These are phyloP conservation scores for Penicillium psychrofluorescens DNA, from an alignment of 495 filamentous ascomycete genomes.

Conservation along the genomic window DNA sequence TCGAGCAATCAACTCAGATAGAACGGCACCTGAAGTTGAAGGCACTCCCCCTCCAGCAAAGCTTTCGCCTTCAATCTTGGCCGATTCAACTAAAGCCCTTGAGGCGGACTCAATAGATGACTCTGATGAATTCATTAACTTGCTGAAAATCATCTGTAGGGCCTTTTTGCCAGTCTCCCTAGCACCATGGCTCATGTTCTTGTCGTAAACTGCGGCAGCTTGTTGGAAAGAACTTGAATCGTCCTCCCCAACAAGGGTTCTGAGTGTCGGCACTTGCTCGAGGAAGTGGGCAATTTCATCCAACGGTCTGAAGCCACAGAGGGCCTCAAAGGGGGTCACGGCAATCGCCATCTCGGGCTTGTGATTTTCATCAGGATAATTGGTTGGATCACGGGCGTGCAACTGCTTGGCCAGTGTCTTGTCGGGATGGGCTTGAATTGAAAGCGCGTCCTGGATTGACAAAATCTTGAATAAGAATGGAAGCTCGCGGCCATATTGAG, in stretches of 20 bases:
- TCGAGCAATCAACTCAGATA: slow-evolving; percentile 68
- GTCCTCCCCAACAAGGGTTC: slow-evolving; percentile 64
- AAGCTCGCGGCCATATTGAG: slow-evolving; percentile 69
- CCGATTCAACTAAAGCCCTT: too few relatives aligned
- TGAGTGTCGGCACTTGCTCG: slow-evolving; percentile 60
- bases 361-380: slow-evolving; percentile 98
- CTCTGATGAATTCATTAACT: too few relatives aligned
- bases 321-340: slow-evolving; percentile 88
- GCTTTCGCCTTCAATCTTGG: too few relatives aligned
- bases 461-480: slow-evolving; percentile 98
- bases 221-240: slow-evolving; percentile 60
- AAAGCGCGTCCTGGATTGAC: slow-evolving; percentile 85
- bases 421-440: slow-evolving; percentile 96
- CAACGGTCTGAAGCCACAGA: slow-evolving; percentile 91
- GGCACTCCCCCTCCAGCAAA: slow-evolving; percentile 34
- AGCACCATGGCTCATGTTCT: slow-evolving; percentile 49
- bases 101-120: too few relatives aligned
- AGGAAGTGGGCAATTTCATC: slow-evolving; percentile 84
- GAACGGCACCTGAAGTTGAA: slow-evolving; percentile 34
- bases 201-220: slow-evolving; percentile 58
- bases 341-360: slow-evolving; percentile 99
- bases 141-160: slow-evolving; percentile 29
- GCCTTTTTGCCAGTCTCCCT: slow-evolving; percentile 68
- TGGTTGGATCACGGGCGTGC: slow-evolving; percentile 77
- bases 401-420: slow-evolving; percentile 92